These are phyloP conservation scores for Phanerodontia chrysosporium DNA, from an alignment of 768 basidiomycete species.

Conservation along the genomic window DNA sequence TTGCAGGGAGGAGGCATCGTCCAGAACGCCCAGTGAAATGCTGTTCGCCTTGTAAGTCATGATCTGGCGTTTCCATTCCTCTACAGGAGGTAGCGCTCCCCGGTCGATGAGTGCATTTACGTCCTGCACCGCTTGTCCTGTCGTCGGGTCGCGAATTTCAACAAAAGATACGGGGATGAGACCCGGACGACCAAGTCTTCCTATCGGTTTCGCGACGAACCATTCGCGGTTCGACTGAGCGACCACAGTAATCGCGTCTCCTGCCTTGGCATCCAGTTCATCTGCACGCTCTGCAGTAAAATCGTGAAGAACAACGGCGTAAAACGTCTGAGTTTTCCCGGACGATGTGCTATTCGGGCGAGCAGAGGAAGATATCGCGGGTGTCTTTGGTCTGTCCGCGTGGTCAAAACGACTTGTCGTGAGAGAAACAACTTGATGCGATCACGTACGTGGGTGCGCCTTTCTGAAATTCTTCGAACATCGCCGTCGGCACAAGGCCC, in stretches of 20 bases:
- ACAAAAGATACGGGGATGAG: slow-evolving; percentile 97
- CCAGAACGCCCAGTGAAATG: slow-evolving; percentile 91
- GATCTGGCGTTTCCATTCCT: slow-evolving; percentile 97
- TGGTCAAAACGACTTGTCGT: neutral
- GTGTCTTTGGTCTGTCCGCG: slow-evolving; percentile 14
- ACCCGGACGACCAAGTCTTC: slow-evolving; percentile 89
- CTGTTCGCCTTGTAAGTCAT: slow-evolving; percentile 93
- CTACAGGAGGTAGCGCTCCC: slow-evolving; percentile 91
- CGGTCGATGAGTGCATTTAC: slow-evolving; percentile 76
- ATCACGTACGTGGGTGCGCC: slow-evolving; percentile 12
- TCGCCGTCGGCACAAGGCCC: slow-evolving; percentile 80
- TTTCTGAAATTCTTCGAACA: slow-evolving; percentile 91
- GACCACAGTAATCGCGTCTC: slow-evolving; percentile 93
- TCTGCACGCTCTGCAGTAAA: slow-evolving; percentile 94
- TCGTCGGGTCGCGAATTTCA: slow-evolving; percentile 89
- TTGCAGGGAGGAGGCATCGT: slow-evolving; percentile 51
- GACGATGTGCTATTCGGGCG: slow-evolving; percentile 31
- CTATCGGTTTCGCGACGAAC: slow-evolving; percentile 99
- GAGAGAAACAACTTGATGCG: neutral
- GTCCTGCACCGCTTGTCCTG: slow-evolving; percentile 74
- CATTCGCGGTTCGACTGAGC: slow-evolving; percentile 99
- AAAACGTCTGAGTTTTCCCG: slow-evolving; percentile 63
- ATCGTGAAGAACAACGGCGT: slow-evolving; percentile 94
- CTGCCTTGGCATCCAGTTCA: slow-evolving; percentile 91
- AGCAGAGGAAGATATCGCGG: slow-evolving; percentile 10